Percentiles rank a stretch among this genome's conserved stretches.
These are phyloP conservation scores for Cryptococcus hybrid DNA, from an alignment of 1,284 basidiomycete genomes.

Conservation along the genomic window DNA sequence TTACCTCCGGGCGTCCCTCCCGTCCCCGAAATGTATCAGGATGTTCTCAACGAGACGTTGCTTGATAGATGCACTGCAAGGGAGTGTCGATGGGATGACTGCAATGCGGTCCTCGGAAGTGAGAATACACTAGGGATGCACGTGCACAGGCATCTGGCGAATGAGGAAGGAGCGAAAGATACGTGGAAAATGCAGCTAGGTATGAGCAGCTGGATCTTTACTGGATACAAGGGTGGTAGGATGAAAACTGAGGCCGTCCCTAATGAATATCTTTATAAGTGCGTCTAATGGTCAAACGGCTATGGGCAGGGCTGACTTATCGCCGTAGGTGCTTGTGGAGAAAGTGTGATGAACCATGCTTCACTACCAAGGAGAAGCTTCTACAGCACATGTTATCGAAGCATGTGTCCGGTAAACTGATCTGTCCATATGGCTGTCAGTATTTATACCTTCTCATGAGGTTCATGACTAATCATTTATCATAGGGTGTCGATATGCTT, in stretches of 20 bases:
- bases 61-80: conserved; percentile 20
- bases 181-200: conserved; percentile 12
- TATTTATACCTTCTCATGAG: neutral
- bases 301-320: neutral
- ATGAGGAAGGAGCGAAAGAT: conserved; percentile 5
- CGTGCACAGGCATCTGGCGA: conserved; percentile 8
- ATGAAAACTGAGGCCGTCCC: conserved; percentile 1
- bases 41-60: conserved; percentile 24
- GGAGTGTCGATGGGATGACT: conserved; percentile 38
- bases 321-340: conserved; percentile 27
- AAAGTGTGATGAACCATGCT: conserved; percentile 33
- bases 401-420: conserved; percentile 26
- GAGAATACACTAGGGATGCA: conserved; percentile 30
- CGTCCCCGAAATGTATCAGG: conserved; percentile 26
- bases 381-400: conserved; percentile 31
- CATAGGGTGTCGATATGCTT: neutral
- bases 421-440: conserved; percentile 29
- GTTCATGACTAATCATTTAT: neutral
- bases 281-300: neutral
- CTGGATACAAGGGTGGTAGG: conserved; percentile 1
- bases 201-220: conserved; percentile 14
- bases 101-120: conserved; percentile 28
- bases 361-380: conserved; percentile 17
- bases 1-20: conserved; percentile 27
- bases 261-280: conserved; percentile 11